These are phyloP conservation scores for Alternaria consortialis DNA, from an alignment of 2,329 filamentous ascomycete genomes.

Conservation along the genomic window DNA sequence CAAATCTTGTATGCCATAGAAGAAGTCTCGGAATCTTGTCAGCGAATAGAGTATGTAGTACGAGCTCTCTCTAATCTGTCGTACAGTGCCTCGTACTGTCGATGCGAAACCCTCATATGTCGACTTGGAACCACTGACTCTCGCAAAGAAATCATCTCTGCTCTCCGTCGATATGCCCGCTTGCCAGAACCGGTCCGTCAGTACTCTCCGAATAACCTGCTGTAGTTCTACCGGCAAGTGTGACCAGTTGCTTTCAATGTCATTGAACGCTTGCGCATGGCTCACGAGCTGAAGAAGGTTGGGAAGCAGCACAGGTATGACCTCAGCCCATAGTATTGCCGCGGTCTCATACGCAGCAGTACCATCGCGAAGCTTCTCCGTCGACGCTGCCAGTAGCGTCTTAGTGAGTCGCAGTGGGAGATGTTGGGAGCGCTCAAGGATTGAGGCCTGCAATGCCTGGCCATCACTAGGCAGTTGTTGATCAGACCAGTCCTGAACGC, in stretches of 20 bases:
- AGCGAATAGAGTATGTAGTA: conserved; percentile 96
- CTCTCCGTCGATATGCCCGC: conserved; percentile 95
- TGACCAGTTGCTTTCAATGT: conserved; percentile 79
- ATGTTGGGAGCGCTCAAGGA: conserved; percentile 77
- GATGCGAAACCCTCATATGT: conserved; percentile 95
- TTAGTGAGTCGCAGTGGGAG: conserved; percentile 89
- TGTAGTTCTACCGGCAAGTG: conserved; percentile 79
- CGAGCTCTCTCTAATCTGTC: conserved; percentile 89
- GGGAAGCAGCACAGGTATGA: conserved; percentile 83
- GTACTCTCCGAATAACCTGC: conserved; percentile 77
- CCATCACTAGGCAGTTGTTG: conserved; percentile 81
- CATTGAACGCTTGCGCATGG: conserved; percentile 91
- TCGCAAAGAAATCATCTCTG: conserved; percentile 94
- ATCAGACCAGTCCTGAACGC: conserved; percentile 82
- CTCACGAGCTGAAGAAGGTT: conserved; percentile 85
- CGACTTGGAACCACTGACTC: conserved; percentile 85
- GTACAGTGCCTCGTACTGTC: conserved; percentile 85
- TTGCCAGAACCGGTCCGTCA: conserved; percentile 98
- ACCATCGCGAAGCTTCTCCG: conserved; percentile 82
- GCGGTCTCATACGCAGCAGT: conserved; percentile 78
- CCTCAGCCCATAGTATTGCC: conserved; percentile 82
- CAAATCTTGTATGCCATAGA: conserved; percentile 89
- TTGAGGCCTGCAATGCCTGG: conserved; percentile 76
- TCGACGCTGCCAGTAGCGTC: conserved; percentile 89
- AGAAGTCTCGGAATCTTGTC: conserved; percentile 84